phyloP scores from a whole-genome alignment of 2,329 filamentous ascomycete genomes.

The Rutstroemia sydowiana region DNA sequence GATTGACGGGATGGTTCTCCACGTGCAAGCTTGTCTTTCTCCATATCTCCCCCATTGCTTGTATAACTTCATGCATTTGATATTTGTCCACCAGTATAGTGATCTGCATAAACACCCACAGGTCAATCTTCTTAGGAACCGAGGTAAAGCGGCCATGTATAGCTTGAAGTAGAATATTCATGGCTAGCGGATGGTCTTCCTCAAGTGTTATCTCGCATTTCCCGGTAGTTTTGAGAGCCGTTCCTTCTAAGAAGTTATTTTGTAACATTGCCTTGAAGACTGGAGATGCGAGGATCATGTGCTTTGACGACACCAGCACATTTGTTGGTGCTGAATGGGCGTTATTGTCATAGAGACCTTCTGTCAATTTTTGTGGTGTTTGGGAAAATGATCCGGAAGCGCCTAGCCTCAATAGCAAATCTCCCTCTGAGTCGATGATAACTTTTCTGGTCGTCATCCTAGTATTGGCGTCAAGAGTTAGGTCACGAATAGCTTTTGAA shows the following conservation, averaged over 20 bases:
- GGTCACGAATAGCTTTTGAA: too few relatives aligned
- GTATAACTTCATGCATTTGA: neutral
- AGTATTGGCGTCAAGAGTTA: too few relatives aligned
- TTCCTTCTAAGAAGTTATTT: neutral
- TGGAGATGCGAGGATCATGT: constrained; percentile 1
- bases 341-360: too few relatives aligned
- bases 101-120: neutral
- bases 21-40: neutral
- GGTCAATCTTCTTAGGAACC: neutral
- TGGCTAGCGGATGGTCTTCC: neutral
- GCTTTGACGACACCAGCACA: constrained; percentile 3
- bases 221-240: neutral
- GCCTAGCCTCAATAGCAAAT: too few relatives aligned
- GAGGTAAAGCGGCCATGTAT: neutral
- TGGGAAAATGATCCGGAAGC: too few relatives aligned
- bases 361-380: too few relatives aligned
- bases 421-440: too few relatives aligned
- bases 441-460: too few relatives aligned
- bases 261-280: constrained; percentile 1
- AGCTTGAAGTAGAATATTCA: neutral
- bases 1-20: neutral
- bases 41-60: neutral
- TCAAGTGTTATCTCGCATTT: neutral
- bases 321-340: too few relatives aligned
- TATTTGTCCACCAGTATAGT: neutral